A percentile compares a stretch with the other conserved stretches of the same genome.
phyloP scores from a whole-genome alignment of 139 green algal genomes.

The Tetraselmis chui region DNA sequence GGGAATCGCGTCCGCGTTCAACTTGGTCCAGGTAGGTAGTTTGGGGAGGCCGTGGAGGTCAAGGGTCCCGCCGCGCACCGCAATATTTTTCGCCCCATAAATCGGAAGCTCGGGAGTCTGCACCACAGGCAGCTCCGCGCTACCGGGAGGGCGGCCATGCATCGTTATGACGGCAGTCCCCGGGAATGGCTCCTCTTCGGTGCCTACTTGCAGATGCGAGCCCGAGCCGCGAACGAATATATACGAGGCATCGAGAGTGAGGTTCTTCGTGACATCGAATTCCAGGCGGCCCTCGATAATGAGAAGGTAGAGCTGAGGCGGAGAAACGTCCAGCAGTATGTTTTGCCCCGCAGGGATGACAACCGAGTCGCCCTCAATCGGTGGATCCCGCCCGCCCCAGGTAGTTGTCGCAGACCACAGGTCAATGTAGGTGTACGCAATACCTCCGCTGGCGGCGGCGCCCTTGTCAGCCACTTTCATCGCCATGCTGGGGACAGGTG shows the following conservation, averaged over 20 bases:
- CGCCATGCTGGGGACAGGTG: neutral
- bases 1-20: conserved; percentile 27
- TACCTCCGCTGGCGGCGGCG: neutral
- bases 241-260: conserved; percentile 24
- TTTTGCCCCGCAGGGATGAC: conserved; percentile 24
- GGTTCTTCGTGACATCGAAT: conserved; percentile 32
- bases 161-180: conserved; percentile 50
- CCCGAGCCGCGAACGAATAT: conserved; percentile 22
- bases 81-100: conserved; percentile 59
- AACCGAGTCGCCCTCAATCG: conserved; percentile 18
- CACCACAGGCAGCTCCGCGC: conserved; percentile 29
- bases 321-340: conserved; percentile 51
- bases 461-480: neutral
- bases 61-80: conserved; percentile 41
- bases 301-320: conserved; percentile 37
- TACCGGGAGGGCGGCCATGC: conserved; percentile 33
- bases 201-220: conserved; percentile 14
- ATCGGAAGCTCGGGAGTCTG: conserved; percentile 16
- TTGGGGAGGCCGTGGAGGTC: conserved; percentile 47
- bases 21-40: conserved; percentile 45
- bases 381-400: conserved; percentile 47
- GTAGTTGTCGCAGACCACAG: conserved; percentile 44
- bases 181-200: conserved; percentile 19
- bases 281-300: conserved; percentile 45
- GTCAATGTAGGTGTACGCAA: conserved; percentile 26